Conservation (phyloP, 108 stramenopile species). For the Hondaea fermentalgiana region DNA sequence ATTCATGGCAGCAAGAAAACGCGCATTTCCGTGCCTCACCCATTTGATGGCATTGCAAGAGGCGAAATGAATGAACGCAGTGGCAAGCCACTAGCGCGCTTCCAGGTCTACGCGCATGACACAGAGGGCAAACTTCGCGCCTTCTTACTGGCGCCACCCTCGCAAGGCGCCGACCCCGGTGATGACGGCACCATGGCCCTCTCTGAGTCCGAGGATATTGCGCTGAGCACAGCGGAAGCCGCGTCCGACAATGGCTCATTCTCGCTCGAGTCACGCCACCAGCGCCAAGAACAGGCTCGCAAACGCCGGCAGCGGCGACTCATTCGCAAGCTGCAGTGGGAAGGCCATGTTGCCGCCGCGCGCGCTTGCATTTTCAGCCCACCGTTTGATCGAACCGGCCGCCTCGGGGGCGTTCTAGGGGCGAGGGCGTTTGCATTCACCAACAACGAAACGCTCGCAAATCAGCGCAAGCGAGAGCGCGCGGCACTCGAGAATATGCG, state of each 20-base stretch:
- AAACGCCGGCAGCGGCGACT: not conserved
- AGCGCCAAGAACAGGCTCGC: not conserved
- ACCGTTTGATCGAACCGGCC: not conserved
- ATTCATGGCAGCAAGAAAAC: not conserved
- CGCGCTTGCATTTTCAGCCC: not conserved
- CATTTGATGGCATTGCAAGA: not conserved
- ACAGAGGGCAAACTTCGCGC: not conserved
- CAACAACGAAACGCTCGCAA: not conserved
- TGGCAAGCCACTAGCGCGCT: not conserved
- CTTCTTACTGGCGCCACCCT: not conserved
- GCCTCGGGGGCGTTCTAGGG: not conserved
- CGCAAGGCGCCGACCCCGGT: not conserved
- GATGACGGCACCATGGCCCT: not conserved
- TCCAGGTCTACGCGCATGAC: not conserved
- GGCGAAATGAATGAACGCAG: not conserved
- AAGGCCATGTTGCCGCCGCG: not conserved
- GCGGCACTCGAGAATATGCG: not conserved
- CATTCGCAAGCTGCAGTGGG: slow-evolving; percentile 1
- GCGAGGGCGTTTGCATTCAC: not conserved
- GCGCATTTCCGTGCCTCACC: not conserved
- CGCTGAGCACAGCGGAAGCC: not conserved
- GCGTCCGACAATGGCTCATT: not conserved
- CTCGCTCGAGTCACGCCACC: not conserved
- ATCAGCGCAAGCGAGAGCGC: not conserved
- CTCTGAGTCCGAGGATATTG: not conserved